Percentiles rank a stretch among this genome's conserved stretches.
Evolutionary conservation across 2,329 filamentous ascomycete species (phyloP).

Genomic region (Pseudogymnoascus sp.): DNA sequence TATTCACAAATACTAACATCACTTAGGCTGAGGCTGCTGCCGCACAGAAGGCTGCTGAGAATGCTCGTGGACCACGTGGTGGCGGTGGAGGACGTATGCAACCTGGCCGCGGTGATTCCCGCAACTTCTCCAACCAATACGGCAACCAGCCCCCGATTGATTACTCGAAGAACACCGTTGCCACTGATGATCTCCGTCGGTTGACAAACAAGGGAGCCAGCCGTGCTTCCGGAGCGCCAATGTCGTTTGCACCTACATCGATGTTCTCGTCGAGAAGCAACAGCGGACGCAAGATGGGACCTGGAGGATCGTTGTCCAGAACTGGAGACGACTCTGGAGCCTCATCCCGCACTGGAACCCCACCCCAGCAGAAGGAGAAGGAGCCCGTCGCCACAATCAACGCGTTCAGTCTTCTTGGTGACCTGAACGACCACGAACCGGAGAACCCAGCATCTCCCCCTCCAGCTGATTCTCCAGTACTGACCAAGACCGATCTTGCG

Average conservation of each 20-base stretch:
- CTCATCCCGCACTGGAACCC: constrained; percentile 84
- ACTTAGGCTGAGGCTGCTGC: constrained; percentile 59
- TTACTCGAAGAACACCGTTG: constrained; percentile 69
- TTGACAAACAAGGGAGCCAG: constrained; percentile 54
- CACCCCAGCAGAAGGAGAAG: constrained; percentile 60
- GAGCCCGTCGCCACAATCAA: constrained; percentile 66
- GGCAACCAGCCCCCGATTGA: constrained; percentile 63
- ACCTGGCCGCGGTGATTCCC: constrained; percentile 76
- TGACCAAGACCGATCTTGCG: constrained; percentile 53
- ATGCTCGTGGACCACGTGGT: constrained; percentile 54
- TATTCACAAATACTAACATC: constrained; percentile 21
- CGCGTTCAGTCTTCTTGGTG: constrained; percentile 58
- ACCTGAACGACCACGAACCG: constrained; percentile 41
- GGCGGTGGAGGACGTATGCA: constrained; percentile 58
- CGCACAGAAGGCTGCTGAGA: constrained; percentile 73
- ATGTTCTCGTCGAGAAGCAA: constrained; percentile 86
- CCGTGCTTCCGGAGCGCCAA: constrained; percentile 45
- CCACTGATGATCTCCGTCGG: constrained; percentile 82
- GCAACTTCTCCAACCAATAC: constrained; percentile 69
- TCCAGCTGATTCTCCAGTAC: constrained; percentile 56
- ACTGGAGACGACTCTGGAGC: constrained; percentile 76
- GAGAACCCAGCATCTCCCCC: constrained; percentile 62
- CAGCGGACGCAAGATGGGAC: constrained; percentile 74
- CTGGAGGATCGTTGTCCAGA: constrained; percentile 62
- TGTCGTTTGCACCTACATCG: constrained; percentile 69